Evolutionary conservation across 306 rosid species (phyloP).

Genomic region (Myrica gale): DNA sequence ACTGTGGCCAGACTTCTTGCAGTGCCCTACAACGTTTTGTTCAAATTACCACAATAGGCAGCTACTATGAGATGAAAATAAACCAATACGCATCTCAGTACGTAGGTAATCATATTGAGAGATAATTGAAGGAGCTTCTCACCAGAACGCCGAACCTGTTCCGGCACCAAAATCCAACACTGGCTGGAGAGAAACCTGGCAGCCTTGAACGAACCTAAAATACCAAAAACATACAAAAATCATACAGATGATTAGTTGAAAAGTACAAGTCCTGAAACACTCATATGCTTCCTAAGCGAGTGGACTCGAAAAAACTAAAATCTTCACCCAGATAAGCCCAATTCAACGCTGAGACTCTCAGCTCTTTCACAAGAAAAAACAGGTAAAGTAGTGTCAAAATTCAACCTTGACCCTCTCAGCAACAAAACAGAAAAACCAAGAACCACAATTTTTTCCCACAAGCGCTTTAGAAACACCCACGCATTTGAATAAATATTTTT

Average conservation of each 20-base stretch:
- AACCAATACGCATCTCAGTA: constrained; percentile 19
- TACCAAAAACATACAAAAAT: constrained; percentile 4
- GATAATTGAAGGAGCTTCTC: constrained; percentile 30
- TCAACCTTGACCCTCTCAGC: neutral
- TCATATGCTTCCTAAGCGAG: neutral
- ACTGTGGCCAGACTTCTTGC: constrained; percentile 84
- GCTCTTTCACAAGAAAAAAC: neutral
- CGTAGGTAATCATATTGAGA: constrained; percentile 7
- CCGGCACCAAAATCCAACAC: constrained; percentile 95
- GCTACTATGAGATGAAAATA: constrained; percentile 1
- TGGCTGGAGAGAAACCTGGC: constrained; percentile 76
- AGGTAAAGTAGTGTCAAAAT: neutral
- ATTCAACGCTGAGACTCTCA: neutral
- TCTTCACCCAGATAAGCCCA: constrained; percentile 6
- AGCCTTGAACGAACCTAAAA: constrained; percentile 72
- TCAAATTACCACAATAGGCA: constrained; percentile 13
- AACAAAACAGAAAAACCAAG: neutral
- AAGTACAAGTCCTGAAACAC: constrained; percentile 11
- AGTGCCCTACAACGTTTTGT: constrained; percentile 68
- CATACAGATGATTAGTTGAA: constrained; percentile 2
- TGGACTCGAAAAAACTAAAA: constrained; percentile 13
- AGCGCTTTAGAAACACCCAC: neutral
- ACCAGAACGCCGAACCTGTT: constrained; percentile 96
- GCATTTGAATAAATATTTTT: neutral
- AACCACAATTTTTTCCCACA: neutral